Conservation (phyloP, 2,329 filamentous ascomycete species). For the Plectosphaerella cucumerina region DNA sequence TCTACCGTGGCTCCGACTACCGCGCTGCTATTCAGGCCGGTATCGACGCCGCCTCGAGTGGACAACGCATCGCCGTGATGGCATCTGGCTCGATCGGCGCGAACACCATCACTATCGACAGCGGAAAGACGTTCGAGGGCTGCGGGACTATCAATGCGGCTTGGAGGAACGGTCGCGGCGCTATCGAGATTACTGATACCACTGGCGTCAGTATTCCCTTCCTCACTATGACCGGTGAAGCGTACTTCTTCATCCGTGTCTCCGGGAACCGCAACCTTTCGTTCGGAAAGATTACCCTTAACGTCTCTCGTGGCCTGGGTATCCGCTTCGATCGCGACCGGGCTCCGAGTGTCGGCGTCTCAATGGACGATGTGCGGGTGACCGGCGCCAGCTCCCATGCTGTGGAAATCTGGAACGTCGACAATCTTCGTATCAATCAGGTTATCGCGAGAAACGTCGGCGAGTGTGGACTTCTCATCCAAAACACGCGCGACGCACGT, state of each 20-base stretch:
- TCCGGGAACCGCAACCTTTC: slow-evolving; percentile 43
- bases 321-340: slow-evolving; percentile 55
- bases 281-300: slow-evolving; percentile 50
- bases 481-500: slow-evolving; percentile 45
- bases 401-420: slow-evolving; percentile 57
- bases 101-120: slow-evolving; percentile 44
- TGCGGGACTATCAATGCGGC: slow-evolving; percentile 51
- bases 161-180: slow-evolving; percentile 38
- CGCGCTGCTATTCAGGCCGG: slow-evolving; percentile 49
- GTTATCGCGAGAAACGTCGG: slow-evolving; percentile 51
- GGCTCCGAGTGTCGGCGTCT: slow-evolving; percentile 47
- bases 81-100: slow-evolving; percentile 52
- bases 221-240: slow-evolving; percentile 52
- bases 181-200: slow-evolving; percentile 48
- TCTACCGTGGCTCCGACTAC: slow-evolving; percentile 52
- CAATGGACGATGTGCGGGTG: slow-evolving; percentile 46
- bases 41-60: slow-evolving; percentile 43
- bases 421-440: slow-evolving; percentile 45
- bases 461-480: slow-evolving; percentile 53
- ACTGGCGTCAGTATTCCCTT: slow-evolving; percentile 49
- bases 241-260: slow-evolving; percentile 54
- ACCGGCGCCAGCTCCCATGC: slow-evolving; percentile 51
- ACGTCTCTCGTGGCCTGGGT: slow-evolving; percentile 48
- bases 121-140: slow-evolving; percentile 54
- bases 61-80: slow-evolving; percentile 49